Conservation (phyloP, 805 yeast genomes). For the Ogataea nakhonphanomensis region DNA sequence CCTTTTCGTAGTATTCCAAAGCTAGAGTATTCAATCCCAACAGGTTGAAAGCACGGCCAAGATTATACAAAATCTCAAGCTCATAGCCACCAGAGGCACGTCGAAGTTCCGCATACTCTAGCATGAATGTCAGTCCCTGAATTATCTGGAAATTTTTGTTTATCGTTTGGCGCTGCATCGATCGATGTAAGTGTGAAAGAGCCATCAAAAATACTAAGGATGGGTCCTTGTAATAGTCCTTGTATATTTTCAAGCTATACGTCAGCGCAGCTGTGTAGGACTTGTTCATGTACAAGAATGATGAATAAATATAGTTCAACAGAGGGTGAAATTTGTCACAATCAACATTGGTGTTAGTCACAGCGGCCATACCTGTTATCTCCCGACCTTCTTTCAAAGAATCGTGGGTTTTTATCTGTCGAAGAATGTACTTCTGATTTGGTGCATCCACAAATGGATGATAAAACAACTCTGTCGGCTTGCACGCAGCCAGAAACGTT, state of each 20-base stretch:
- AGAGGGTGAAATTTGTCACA: constrained; percentile 58
- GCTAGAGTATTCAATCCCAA: constrained; percentile 77
- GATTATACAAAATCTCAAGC: constrained; percentile 78
- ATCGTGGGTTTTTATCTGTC: constrained; percentile 89
- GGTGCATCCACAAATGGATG: constrained; percentile 63
- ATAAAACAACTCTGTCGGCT: constrained; percentile 23
- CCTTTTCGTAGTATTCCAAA: constrained; percentile 66
- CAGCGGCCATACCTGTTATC: constrained; percentile 77
- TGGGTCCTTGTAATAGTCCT: constrained; percentile 69
- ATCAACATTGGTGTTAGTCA: constrained; percentile 51
- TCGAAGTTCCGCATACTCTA: constrained; percentile 57
- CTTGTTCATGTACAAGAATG: constrained; percentile 74
- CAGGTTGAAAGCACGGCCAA: constrained; percentile 83
- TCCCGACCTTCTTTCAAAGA: constrained; percentile 51
- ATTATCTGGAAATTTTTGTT: constrained; percentile 84
- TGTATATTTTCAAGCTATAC: constrained; percentile 69
- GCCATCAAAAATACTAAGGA: constrained; percentile 73
- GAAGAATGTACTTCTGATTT: constrained; percentile 83
- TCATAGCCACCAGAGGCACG: constrained; percentile 32
- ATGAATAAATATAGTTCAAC: constrained; percentile 63
- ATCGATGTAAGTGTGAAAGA: constrained; percentile 78
- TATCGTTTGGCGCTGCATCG: constrained; percentile 84
- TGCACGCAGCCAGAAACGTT: constrained; percentile 56
- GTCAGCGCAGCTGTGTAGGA: constrained; percentile 81
- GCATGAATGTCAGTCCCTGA: constrained; percentile 77